Evolutionary conservation across 495 filamentous ascomycete genomes (phyloP), one percentile per base, ranked within the genome.

Genomic region (Penicillium subrubescens): DNA sequence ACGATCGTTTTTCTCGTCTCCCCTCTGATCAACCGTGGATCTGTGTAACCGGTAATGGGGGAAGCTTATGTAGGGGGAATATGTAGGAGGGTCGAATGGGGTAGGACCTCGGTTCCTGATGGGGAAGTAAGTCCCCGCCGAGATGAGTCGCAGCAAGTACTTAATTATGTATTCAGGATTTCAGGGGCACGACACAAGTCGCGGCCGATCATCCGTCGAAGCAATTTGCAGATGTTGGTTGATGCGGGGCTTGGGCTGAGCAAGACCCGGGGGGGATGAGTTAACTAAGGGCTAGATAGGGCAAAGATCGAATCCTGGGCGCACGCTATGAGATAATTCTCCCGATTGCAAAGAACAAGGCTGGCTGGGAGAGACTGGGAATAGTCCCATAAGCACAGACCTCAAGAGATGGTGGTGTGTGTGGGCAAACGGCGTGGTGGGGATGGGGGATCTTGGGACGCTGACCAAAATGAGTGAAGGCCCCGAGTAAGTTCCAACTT

Each of bases 101-200:
- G 34, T 25, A 29, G 62, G 59, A 67, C 71, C 71, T 73, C 71
- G 71, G 71, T 67, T 63, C 68, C 59, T 61, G 61, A 62, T 46
- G 34, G 14, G 59, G 57, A 46, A 61, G 61, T 43, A 59, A 63
- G 37, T 39, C 65, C 65, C 67, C 63, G 55, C 60, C 59, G 56
- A 53, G 44, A 53, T 25, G 43, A 61, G 37, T n/a, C 15, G 44
- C n/a, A 23, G 2, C 21, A 12, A 12, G 2, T 19, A 23, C 5
- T 1, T 10, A 44, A 21, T n/a, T 44, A 19, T 44, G 25, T 21
- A 33, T 33, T 33, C 31, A 33, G 31, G 8, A 33, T 44, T 56
- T 55, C 59, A 61, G 59, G 63, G 59, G 63, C 15, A 48, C 48
- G 33, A 37, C 37, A 41, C 25, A 41, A 48, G 50, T 25, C 39